phyloP scores from a whole-genome alignment of 164 flowering plant species.

The Piper longum region DNA sequence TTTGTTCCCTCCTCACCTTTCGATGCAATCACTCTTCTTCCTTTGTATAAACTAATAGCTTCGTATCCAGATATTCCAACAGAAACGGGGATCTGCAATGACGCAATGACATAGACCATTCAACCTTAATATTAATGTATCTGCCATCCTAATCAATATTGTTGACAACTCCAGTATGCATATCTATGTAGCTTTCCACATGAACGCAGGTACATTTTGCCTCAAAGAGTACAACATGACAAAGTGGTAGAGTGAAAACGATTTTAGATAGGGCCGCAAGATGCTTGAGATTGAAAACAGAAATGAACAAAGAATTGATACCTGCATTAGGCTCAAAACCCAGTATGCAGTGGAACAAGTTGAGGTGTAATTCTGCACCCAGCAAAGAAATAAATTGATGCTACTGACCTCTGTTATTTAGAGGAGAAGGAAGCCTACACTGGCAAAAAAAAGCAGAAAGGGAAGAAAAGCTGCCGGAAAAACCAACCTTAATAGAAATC shows the following conservation, averaged over 20 bases:
- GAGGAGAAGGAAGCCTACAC: background rate
- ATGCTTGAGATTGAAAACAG: background rate
- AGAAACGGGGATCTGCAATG: conserved; percentile 62
- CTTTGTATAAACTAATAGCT: conserved; percentile 59
- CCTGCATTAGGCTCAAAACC: conserved; percentile 84
- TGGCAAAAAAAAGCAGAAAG: conserved; percentile 23
- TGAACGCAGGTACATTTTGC: too few relatives aligned
- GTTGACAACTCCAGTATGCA: too few relatives aligned
- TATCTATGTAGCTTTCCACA: too few relatives aligned
- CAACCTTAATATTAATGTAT: too few relatives aligned
- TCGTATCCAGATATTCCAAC: conserved; percentile 60
- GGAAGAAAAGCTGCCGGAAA: background rate
- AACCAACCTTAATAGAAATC: conserved; percentile 47
- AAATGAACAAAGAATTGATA: conserved; percentile 8
- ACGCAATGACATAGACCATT: conserved; percentile 1
- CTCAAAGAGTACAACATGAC: too few relatives aligned
- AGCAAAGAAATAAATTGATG: conserved; percentile 2
- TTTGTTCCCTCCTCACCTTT: conserved; percentile 42
- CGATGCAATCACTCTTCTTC: conserved; percentile 51
- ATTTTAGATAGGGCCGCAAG: background rate
- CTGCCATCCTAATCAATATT: too few relatives aligned
- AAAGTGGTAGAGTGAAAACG: too few relatives aligned
- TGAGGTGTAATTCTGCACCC: conserved; percentile 43
- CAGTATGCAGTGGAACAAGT: conserved; percentile 68
- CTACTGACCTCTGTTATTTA: background rate